A percentile compares a stretch with the other conserved stretches of the same genome.
phyloP scores from a whole-genome alignment of 208 protist species.

The Balamuthia mandrillaris region DNA sequence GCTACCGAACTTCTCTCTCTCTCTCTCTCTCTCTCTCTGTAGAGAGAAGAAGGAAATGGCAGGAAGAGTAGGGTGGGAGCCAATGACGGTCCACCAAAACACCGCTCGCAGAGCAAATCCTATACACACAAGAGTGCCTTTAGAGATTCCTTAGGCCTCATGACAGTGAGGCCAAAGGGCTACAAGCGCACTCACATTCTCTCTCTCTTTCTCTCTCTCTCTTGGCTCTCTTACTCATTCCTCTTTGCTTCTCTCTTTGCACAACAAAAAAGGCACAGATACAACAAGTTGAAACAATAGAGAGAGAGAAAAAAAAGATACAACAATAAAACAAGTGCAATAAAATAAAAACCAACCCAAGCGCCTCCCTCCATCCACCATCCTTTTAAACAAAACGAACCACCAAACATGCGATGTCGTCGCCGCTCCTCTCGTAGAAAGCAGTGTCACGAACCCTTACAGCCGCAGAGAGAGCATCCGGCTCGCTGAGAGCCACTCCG shows the following conservation, averaged over 20 bases:
- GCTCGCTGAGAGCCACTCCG: slow-evolving; percentile 3
- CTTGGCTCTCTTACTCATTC: not conserved
- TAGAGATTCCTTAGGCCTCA: too few species aligned
- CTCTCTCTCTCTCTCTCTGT: not conserved
- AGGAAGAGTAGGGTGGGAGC: too few species aligned
- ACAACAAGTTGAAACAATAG: too few species aligned
- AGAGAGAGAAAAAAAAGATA: too few species aligned
- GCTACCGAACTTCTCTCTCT: not conserved
- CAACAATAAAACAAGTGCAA: not conserved
- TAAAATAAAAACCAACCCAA: not conserved
- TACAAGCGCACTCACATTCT: too few species aligned
- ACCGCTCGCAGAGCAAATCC: too few species aligned
- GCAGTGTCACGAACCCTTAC: slow-evolving; percentile 5
- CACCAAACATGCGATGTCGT: slow-evolving; percentile 20
- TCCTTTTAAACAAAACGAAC: not conserved
- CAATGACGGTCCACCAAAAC: too few species aligned
- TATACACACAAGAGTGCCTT: too few species aligned
- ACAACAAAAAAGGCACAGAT: too few species aligned
- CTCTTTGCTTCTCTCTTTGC: not conserved
- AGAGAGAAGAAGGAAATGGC: too few species aligned
- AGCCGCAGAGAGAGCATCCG: not conserved
- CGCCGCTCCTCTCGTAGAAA: slow-evolving; percentile 20
- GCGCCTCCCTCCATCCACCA: not conserved
- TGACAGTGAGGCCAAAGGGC: too few species aligned
- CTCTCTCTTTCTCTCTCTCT: not conserved